phyloP scores from a whole-genome alignment of 768 basidiomycete species.

The Suillus bovinus region DNA sequence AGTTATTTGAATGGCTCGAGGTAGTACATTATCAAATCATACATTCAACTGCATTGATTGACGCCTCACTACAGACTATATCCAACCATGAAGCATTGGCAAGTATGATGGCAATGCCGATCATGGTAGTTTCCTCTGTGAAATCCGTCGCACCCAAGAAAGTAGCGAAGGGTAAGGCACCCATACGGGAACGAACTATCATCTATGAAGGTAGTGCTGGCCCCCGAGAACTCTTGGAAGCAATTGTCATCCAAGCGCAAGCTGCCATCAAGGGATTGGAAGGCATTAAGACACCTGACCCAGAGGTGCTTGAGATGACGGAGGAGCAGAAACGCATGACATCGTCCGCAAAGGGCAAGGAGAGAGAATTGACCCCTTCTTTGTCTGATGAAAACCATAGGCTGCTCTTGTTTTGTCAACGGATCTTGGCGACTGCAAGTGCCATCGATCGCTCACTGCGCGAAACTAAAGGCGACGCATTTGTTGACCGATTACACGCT shows the following conservation, averaged over 20 bases:
- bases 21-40: conserved; percentile 39
- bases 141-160: conserved; percentile 65
- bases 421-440: conserved; percentile 78
- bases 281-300: conserved; percentile 52
- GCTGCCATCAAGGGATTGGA: conserved; percentile 89
- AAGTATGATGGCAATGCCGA: conserved; percentile 97
- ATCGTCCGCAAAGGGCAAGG: conserved; percentile 64
- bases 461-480: conserved; percentile 88
- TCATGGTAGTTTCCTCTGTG: conserved; percentile 79
- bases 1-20: conserved; percentile 91
- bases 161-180: conserved; percentile 41
- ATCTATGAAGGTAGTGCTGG: conserved; percentile 90
- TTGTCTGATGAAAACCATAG: conserved; percentile 75
- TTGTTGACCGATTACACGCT: conserved; percentile 75
- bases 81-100: conserved; percentile 92
- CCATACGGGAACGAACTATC: conserved; percentile 77
- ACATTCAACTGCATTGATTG: conserved; percentile 9
- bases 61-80: conserved; percentile 60
- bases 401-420: conserved; percentile 78
- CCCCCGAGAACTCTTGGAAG: conserved; percentile 89
- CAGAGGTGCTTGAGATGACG: conserved; percentile 64
- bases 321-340: conserved; percentile 92
- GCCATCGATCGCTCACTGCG: conserved; percentile 87
- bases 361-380: conserved; percentile 38
- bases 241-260: conserved; percentile 88